These are phyloP conservation scores for Nigrospora oryzae DNA, from an alignment of 2,329 filamentous ascomycete species.

Conservation along the genomic window DNA sequence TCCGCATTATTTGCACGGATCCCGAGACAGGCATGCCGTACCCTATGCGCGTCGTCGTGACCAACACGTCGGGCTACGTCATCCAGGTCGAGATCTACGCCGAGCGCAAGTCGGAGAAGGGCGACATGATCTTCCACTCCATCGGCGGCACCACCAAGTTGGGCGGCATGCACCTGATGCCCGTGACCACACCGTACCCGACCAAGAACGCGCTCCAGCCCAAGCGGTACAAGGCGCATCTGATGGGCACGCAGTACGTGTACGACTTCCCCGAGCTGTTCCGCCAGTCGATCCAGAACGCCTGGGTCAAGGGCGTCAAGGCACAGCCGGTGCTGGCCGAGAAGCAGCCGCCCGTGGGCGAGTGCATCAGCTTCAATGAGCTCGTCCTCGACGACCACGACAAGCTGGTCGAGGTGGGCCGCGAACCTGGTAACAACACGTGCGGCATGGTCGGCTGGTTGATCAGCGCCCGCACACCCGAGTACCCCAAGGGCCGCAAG, in stretches of 20 bases:
- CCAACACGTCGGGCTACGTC: constrained; percentile 96
- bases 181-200: constrained; percentile 85
- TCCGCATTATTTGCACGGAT: constrained; percentile 96
- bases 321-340: constrained; percentile 66
- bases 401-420: constrained; percentile 84
- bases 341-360: constrained; percentile 75
- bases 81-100: constrained; percentile 97
- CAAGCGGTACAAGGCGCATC: constrained; percentile 97
- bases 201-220: constrained; percentile 99
- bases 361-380: constrained; percentile 91
- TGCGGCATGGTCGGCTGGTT: constrained; percentile 99
- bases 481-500: constrained; percentile 85
- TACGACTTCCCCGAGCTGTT: constrained; percentile 99
- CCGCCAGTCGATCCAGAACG: constrained; percentile 95
- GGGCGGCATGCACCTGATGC: constrained; percentile 86
- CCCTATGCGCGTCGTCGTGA: constrained; percentile 92
- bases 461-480: constrained; percentile 86
- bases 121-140: constrained; percentile 97
- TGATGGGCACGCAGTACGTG: constrained; percentile 98
- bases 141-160: constrained; percentile 93
- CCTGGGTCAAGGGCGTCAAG: constrained; percentile 70
- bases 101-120: constrained; percentile 96
- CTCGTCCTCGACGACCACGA: constrained; percentile 92
- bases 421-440: constrained; percentile 89
- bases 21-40: constrained; percentile 75